Evolutionary conservation across 352 stramenopile genomes (phyloP), one percentile per base, ranked within the genome.

Genomic region (Plasmopara viticola): DNA sequence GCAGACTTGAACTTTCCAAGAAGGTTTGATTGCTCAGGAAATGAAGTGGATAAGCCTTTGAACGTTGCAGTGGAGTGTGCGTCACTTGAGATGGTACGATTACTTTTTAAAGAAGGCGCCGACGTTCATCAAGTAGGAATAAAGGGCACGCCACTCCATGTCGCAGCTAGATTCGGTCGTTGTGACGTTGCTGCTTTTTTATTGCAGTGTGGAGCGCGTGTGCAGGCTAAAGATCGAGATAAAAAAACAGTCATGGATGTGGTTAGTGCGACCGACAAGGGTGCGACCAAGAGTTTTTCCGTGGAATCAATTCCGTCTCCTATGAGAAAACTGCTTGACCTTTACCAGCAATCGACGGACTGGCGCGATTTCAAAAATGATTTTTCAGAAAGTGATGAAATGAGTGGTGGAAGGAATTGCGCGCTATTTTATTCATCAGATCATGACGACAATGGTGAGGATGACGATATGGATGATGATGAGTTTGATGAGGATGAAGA

Each of bases 121-220:
- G 80, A 91, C 42, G 64, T 91, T 17, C 74, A 85, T 25, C 69
- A 82, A 33, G 59, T 67, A 9, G 74, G 76, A 30, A 56, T 67
- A 1, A 59, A 58, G 10, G 80, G 78, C 2, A 88, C 77, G 9
- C 74, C 80, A 18, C 64, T 94, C 5, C 83, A 94, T 37, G 65
- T 87, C 20, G 83, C 80, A 18, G 78, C 74, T 9, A 56, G 56
- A 31, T 57, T 49, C 15, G 74, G 77, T 8, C 76, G 83, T n/a
- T 94, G 83, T 63, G 72, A 91, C 51, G 51, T 91, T 0, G 72
- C 86, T 28, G 78, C 77, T 4, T 86, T 91, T 56, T 53, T 94
- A 2, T 48, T 94, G 34, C 71, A 91, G 50, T 90, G 80, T 57
- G 83, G 83, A 30, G 78, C 83, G 6, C 82, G 73, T 51, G 58